Evolutionary conservation across 2,329 filamentous ascomycete species (phyloP), one percentile per base, ranked within the genome.

Genomic region (Raffaelea albimanens): DNA sequence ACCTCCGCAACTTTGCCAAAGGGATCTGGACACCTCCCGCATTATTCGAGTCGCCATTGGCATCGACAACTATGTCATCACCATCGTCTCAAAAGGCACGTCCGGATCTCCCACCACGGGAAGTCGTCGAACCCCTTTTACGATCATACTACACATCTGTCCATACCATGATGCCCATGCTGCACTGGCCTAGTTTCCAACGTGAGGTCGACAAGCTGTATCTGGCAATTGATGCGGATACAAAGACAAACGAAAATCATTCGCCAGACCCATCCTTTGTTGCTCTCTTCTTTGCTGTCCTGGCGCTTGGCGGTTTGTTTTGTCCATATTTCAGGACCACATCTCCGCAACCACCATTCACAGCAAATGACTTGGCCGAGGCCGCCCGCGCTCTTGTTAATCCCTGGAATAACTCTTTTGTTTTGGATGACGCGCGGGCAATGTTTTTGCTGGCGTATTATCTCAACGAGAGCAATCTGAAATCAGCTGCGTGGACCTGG

Each of bases 111-210:
- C 93, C 91, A 1, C 71, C 83, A 1, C 83, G 82, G 53, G 69
- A 79, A 23, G 65, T 81, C 20, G 80, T 82, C 23, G 87, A 95
- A 52, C 78, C 78, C 54, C 71, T 96, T 2, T 66, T 96, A 29
- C 74, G 78, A 31, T 76, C 83, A 34, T 98, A 95, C 63, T 84
- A 86, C 56, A 72, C 76, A 36, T 84, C 83, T 7, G 72, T 87
- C 21, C 91, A 97, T 61, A 76, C 81, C 29, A 83, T 87, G 62
- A 83, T 90, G 55, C 93, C 93, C 1, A 81, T 95, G 40, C 59
- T 97, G 10, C 87, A 97, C 63, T 94, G 90, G 85, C 86, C 87
- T 2, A 85, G 78, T 0, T 94, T 97, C 57, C 73, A 83, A 57
- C 73, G 77, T 43, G 78, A 85, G 45, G 85, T 91, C 51, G 87